Conservation (phyloP, 148 eudicot species). For the Persicaria maculosa region DNA sequence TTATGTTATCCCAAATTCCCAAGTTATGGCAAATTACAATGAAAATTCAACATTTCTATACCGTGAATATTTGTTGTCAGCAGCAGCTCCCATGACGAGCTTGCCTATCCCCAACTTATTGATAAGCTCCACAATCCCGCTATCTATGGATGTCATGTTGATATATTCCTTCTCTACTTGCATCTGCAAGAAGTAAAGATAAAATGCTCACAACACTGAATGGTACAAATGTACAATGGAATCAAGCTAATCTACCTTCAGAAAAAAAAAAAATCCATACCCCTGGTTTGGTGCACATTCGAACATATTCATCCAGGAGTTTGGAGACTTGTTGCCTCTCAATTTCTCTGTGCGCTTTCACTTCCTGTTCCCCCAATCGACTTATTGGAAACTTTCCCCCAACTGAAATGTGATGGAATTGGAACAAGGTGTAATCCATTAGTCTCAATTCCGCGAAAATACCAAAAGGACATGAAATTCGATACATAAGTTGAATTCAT, state of each 20-base stretch:
- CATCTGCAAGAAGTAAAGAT: conserved; percentile 24
- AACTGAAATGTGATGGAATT: conserved; percentile 25
- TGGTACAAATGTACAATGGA: background rate
- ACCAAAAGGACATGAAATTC: too few species aligned
- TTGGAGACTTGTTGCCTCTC: conserved; percentile 38
- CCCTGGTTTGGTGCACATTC: conserved; percentile 40
- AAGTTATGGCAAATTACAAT: background rate
- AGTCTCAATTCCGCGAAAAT: too few species aligned
- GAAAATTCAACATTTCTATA: conserved; percentile 12
- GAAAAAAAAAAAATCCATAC: conserved; percentile 20
- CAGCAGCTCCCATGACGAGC: conserved; percentile 95
- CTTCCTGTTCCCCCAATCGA: conserved; percentile 28
- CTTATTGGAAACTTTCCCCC: conserved; percentile 32
- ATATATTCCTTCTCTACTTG: conserved; percentile 39
- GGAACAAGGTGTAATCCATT: background rate
- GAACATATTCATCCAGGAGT: conserved; percentile 29
- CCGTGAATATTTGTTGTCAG: conserved; percentile 60
- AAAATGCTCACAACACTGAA: background rate
- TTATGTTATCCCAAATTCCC: background rate
- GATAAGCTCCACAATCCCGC: conserved; percentile 77
- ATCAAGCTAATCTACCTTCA: background rate
- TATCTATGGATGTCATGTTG: conserved; percentile 54
- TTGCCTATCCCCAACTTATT: conserved; percentile 42
- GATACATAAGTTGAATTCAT: background rate
- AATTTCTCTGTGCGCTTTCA: conserved; percentile 24